Evolutionary conservation across 2,329 filamentous ascomycete species (phyloP).

Genomic region (Penicillium occitanis): DNA sequence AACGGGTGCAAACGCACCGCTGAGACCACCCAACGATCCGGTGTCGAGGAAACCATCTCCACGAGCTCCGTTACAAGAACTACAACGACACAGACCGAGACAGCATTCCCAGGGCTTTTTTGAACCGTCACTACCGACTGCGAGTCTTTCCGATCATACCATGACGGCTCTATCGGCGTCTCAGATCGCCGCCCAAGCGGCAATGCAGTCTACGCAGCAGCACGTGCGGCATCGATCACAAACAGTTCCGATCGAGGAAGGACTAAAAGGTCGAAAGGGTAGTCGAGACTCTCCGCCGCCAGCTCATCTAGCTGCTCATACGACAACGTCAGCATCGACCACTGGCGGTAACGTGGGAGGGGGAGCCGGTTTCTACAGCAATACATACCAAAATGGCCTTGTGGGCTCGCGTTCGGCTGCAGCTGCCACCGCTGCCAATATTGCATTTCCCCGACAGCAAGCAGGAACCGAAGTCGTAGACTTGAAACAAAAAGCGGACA

Average conservation of each 20-base stretch:
- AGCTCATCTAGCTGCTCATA: slow-evolving; percentile 30
- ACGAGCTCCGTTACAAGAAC: slow-evolving; percentile 37
- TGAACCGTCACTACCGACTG: slow-evolving; percentile 62
- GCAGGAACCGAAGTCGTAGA: slow-evolving; percentile 30
- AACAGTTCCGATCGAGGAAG: slow-evolving; percentile 48
- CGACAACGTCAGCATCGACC: slow-evolving; percentile 23
- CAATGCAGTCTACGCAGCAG: slow-evolving; percentile 53
- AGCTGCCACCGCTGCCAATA: slow-evolving; percentile 64
- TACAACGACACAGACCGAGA: slow-evolving; percentile 45
- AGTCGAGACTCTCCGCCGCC: slow-evolving; percentile 39
- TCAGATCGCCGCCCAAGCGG: slow-evolving; percentile 65
- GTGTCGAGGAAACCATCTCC: slow-evolving; percentile 36
- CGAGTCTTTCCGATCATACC: slow-evolving; percentile 46
- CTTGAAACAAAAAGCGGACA: slow-evolving; percentile 56
- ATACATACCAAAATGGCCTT: slow-evolving; percentile 53
- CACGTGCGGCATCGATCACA: slow-evolving; percentile 57
- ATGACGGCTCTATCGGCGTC: slow-evolving; percentile 56
- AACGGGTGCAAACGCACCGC: slow-evolving; percentile 23
- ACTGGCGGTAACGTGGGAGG: neutral
- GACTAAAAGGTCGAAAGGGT: slow-evolving; percentile 30
- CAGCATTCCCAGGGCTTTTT: slow-evolving; percentile 67
- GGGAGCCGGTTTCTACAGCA: slow-evolving; percentile 26
- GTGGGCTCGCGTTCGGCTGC: slow-evolving; percentile 52
- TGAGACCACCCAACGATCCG: slow-evolving; percentile 17
- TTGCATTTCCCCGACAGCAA: slow-evolving; percentile 56